Conservation (phyloP, 306 rosid species). For the Vigna mungo region DNA sequence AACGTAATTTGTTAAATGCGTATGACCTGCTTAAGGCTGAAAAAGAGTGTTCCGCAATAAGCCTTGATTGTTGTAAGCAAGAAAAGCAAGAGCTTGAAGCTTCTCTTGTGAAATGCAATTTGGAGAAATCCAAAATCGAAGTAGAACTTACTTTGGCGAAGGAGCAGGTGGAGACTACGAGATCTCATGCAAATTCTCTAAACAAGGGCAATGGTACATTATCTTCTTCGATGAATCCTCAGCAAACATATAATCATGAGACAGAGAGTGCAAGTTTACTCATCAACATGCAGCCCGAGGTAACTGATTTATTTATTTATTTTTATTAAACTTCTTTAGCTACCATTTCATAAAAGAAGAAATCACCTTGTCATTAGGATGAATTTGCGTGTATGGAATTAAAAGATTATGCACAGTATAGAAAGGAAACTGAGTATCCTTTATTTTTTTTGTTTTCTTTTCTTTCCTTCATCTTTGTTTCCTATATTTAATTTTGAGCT, state of each 20-base stretch:
- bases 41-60: constrained; percentile 90
- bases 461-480: constrained; percentile 30
- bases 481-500: constrained; percentile 20
- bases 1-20: constrained; percentile 80
- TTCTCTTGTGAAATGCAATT: constrained; percentile 72
- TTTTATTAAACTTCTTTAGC: constrained; percentile 3
- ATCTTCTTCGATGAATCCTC: constrained; percentile 48
- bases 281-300: constrained; percentile 57
- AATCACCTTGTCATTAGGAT: too few species aligned
- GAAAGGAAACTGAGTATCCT: constrained; percentile 8
- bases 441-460: not conserved
- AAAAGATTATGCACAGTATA: constrained; percentile 6
- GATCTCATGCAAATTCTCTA: constrained; percentile 50
- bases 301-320: constrained; percentile 38
- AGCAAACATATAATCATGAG: constrained; percentile 54
- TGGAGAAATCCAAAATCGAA: constrained; percentile 75
- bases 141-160: constrained; percentile 65
- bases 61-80: constrained; percentile 96
- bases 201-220: constrained; percentile 47
- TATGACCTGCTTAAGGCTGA: constrained; percentile 90
- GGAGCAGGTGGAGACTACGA: constrained; percentile 58
- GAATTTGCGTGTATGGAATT: not conserved
- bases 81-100: constrained; percentile 91
- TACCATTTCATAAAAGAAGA: too few species aligned
- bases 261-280: constrained; percentile 47